Percentiles rank a stretch among this genome's conserved stretches.
Evolutionary conservation across 2,329 filamentous ascomycete species (phyloP).

Genomic region (Claviceps digitariae): DNA sequence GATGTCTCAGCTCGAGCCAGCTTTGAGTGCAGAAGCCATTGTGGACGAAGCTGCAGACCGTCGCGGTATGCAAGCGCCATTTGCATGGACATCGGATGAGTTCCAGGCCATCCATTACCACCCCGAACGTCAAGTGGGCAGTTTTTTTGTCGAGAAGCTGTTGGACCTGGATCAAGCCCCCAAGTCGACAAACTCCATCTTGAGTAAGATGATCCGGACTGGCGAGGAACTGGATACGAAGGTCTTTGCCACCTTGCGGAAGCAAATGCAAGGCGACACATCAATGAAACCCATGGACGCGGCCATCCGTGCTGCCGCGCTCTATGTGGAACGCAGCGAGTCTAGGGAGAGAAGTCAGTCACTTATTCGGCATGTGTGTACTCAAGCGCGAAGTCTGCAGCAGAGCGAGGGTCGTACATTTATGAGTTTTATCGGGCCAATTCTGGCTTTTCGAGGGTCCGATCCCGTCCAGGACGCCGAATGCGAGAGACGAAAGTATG

Average conservation of each 20-base stretch:
- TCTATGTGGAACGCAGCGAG: constrained; percentile 35
- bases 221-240: constrained; percentile 35
- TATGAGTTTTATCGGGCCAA: constrained; percentile 27
- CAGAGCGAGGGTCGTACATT: constrained; percentile 35
- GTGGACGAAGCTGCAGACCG: constrained; percentile 27
- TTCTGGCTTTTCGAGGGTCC: constrained; percentile 15
- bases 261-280: constrained; percentile 35
- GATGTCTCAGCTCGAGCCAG: constrained; percentile 28
- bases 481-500: constrained; percentile 9
- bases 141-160: constrained; percentile 53
- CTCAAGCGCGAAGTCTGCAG: constrained; percentile 30
- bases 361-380: constrained; percentile 29
- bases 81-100: constrained; percentile 34
- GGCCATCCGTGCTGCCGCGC: constrained; percentile 42
- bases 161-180: constrained; percentile 47
- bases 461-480: constrained; percentile 15
- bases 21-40: constrained; percentile 21
- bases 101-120: constrained; percentile 30
- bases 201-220: constrained; percentile 41
- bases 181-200: constrained; percentile 37
- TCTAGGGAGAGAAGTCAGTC: constrained; percentile 19
- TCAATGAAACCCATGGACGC: constrained; percentile 32
- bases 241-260: constrained; percentile 39
- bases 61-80: constrained; percentile 19
- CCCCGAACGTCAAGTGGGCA: constrained; percentile 18